These are phyloP conservation scores for Tolypocladium ovalisporum DNA, from an alignment of 2,329 filamentous ascomycete species.

Conservation along the genomic window DNA sequence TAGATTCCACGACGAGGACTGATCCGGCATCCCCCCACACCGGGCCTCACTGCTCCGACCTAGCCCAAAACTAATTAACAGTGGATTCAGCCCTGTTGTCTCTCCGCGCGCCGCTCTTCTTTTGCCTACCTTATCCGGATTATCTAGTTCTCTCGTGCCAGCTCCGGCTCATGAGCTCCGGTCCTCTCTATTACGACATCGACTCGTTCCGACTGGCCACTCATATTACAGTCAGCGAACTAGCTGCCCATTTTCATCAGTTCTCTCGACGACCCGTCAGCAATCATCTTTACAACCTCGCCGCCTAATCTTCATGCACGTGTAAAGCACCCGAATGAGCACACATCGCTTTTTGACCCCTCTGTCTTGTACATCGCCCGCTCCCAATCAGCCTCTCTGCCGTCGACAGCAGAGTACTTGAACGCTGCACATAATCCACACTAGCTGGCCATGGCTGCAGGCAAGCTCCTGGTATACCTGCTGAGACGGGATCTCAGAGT, in stretches of 20 bases:
- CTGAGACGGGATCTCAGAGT: slow-evolving; percentile 63
- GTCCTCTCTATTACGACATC: slow-evolving; percentile 5
- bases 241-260: not conserved
- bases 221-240: not conserved
- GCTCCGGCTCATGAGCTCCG: not conserved
- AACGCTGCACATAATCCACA: not conserved
- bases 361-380: not conserved
- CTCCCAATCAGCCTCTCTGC: not conserved
- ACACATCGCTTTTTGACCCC: not conserved
- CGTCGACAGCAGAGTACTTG: not conserved
- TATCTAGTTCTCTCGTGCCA: not conserved
- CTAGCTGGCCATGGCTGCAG: slow-evolving; percentile 17
- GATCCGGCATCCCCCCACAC: not conserved
- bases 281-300: not conserved
- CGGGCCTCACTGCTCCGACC: not conserved
- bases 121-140: not conserved
- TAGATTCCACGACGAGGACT: not conserved
- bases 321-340: not conserved
- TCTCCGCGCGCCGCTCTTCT: not conserved
- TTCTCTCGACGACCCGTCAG: not conserved
- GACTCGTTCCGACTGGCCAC: not conserved
- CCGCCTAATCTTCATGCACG: not conserved
- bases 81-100: not conserved
- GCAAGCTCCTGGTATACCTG: slow-evolving; percentile 56
- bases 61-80: not conserved